phyloP scores from a whole-genome alignment of 345 rosid species.

The Odontarrhena argentea region DNA sequence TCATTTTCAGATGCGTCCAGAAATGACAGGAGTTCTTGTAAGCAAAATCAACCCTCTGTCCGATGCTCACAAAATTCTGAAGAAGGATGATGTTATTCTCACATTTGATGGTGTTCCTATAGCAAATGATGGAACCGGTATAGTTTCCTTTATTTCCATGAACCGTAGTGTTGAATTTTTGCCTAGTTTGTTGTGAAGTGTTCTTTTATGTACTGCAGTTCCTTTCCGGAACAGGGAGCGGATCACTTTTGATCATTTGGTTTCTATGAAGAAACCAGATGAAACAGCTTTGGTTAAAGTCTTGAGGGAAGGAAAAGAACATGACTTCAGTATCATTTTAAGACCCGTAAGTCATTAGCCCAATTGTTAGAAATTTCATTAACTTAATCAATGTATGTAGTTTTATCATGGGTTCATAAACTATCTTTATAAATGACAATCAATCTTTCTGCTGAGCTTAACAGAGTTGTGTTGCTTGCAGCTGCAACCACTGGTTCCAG shows the following conservation, averaged over 20 bases:
- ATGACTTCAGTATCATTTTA: conserved; percentile 57
- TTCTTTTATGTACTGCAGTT: conserved; percentile 52
- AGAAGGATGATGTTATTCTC: conserved; percentile 79
- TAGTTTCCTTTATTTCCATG: conserved; percentile 1
- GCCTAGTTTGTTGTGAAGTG: background rate
- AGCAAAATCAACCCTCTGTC: conserved; percentile 85
- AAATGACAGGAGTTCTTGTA: conserved; percentile 78
- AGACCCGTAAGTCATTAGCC: conserved; percentile 62
- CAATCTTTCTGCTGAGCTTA: conserved; percentile 8
- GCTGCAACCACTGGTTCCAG: conserved; percentile 88
- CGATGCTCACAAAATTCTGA: conserved; percentile 55
- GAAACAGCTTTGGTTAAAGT: conserved; percentile 65
- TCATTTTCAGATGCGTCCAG: conserved; percentile 60
- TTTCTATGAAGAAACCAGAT: conserved; percentile 86
- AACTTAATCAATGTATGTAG: background rate
- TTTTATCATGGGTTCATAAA: conserved; percentile 3
- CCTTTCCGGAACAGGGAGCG: conserved; percentile 84
- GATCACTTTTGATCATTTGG: conserved; percentile 84
- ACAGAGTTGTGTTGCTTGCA: conserved; percentile 41
- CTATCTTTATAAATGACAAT: conserved; percentile 1
- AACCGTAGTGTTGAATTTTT: background rate
- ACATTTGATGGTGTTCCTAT: conserved; percentile 77
- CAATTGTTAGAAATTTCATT: background rate
- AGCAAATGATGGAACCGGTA: conserved; percentile 93
- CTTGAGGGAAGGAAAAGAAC: conserved; percentile 65